Evolutionary conservation across 208 protist species (phyloP), one percentile per base, ranked within the genome.

Genomic region (Acanthamoeba royreba): DNA sequence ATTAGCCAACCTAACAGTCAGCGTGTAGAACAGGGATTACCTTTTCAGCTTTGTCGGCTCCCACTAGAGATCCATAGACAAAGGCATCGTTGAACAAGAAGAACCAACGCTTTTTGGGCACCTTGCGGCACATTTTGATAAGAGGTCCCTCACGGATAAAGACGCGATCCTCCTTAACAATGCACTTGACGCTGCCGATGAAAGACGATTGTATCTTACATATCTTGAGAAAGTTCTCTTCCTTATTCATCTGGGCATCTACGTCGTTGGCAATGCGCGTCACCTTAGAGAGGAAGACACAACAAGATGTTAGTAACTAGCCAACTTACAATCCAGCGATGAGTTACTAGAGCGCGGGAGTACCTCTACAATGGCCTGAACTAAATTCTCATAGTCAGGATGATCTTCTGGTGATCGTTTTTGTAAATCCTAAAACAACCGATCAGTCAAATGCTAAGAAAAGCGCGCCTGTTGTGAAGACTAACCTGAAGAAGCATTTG

Each of bases 51-150:
- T 58, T 49, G 77, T 87, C 77, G 47, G 46, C 77, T 7, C 77
- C 77, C 43, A 87, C 77, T 9, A 87, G 77, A 0, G 77, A 87
- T 15, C 77, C 77, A 19, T 87, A 87, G 77, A 87, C 43, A 35
- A 87, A 45, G 25, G 77, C 77, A 45, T 87, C 77, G 77, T 87
- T 87, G 77, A 87, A 87, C 31, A 87, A 28, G 47, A 87, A 87
- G 42, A 87, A 87, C 77, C 77, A 87, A 42, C 77, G 43, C 31
- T 87, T 87, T 35, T 87, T 87, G 0, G 77, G 77, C 43, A 87
- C 77, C 47, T 87, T 87, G n/a, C 77, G 43, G 47, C 77, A 87
- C 40, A 87, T 87, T 19, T 87, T 87, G 46, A 55, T 58, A 15
- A 87, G 47, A 2, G 77, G 25, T 4, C 77, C 77, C 42, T 87